These are phyloP conservation scores for Penicillium riverlandense DNA, from an alignment of 495 filamentous ascomycete species.

Conservation along the genomic window DNA sequence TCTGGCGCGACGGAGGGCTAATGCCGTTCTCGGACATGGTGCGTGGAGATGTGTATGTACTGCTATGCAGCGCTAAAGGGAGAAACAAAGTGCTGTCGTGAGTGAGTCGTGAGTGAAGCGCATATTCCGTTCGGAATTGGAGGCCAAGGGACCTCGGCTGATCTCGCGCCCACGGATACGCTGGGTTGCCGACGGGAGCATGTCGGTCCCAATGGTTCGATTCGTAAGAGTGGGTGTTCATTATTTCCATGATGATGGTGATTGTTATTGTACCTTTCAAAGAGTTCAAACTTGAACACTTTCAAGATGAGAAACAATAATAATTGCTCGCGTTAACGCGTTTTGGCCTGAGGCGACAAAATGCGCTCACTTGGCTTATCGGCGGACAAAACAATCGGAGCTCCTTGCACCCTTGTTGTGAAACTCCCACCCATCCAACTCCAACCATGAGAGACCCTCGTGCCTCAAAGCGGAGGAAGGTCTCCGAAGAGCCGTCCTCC, in stretches of 20 bases:
- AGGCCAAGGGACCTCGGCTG: constrained; percentile 2
- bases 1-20: constrained; percentile 13
- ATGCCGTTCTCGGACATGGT: constrained; percentile 16
- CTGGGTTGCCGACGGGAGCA: too few species aligned
- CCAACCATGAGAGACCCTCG: constrained; percentile 32
- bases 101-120: too few species aligned
- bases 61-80: background rate
- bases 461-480: constrained; percentile 34
- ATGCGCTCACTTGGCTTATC: background rate
- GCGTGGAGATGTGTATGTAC: background rate
- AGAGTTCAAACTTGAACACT: too few species aligned
- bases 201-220: too few species aligned
- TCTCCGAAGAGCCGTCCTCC: constrained; percentile 19
- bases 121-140: too few species aligned
- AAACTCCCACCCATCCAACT: constrained; percentile 2
- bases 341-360: constrained; percentile 27
- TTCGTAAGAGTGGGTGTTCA: too few species aligned
- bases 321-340: constrained; percentile 24
- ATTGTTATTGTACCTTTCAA: too few species aligned
- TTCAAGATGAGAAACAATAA: too few species aligned
- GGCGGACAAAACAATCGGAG: too few species aligned
- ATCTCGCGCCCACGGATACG: too few species aligned
- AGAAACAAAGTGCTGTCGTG: background rate
- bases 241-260: too few species aligned
- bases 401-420: background rate